A percentile compares a stretch with the other conserved stretches of the same genome.
These are phyloP conservation scores for Calonectria pteridis DNA, from an alignment of 2,329 filamentous ascomycete species.

Conservation along the genomic window DNA sequence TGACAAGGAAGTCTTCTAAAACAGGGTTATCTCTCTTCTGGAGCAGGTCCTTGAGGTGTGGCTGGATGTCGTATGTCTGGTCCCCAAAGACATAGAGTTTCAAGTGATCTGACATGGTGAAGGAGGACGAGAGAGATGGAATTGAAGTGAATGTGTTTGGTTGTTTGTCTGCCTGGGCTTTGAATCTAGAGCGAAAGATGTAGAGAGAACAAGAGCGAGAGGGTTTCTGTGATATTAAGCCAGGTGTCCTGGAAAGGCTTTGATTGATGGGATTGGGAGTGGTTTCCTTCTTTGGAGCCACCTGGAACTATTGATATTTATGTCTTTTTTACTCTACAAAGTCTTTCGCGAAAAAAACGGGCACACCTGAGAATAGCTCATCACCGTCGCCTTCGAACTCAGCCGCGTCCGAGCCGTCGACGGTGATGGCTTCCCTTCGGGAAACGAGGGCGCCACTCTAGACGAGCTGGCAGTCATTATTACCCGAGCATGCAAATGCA, in stretches of 20 bases:
- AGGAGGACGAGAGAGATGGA: background rate
- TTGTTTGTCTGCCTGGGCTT: background rate
- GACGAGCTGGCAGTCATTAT: background rate
- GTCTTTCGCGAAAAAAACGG: background rate
- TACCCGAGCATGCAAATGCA: conserved; percentile 9
- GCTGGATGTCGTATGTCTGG: conserved; percentile 17
- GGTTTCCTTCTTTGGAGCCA: background rate
- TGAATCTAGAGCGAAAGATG: background rate
- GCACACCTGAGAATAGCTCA: background rate
- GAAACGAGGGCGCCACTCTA: background rate
- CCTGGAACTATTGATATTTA: background rate
- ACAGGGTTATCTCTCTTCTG: conserved; percentile 39
- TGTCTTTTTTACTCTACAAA: background rate
- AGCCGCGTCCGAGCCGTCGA: background rate
- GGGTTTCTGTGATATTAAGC: background rate
- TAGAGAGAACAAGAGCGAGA: background rate
- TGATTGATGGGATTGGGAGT: background rate
- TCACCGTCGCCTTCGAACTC: background rate
- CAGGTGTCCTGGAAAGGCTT: background rate
- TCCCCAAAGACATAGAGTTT: conserved; percentile 18
- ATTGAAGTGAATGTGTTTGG: background rate
- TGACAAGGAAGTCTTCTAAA: conserved; percentile 33
- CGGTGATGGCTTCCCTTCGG: background rate
- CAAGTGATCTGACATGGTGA: background rate
- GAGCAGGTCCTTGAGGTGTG: conserved; percentile 28